Conservation (phyloP, 2,329 filamentous ascomycete genomes). For the Trichoderma atrobrunneum region DNA sequence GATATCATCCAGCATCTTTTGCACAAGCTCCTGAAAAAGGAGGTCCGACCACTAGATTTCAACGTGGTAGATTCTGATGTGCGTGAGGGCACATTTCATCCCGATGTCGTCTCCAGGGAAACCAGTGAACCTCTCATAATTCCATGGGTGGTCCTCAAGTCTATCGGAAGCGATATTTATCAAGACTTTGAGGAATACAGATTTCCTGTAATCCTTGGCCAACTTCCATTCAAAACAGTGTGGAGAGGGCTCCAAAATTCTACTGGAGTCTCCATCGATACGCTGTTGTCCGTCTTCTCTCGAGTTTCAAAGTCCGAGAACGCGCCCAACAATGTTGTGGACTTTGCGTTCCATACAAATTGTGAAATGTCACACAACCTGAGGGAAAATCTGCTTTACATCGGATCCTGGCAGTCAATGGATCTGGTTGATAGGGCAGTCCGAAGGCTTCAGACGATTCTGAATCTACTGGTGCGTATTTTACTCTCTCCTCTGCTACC, state of each 20-base stretch:
- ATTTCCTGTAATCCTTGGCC: constrained; percentile 26
- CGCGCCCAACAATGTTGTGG: neutral
- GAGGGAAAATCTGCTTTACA: constrained; percentile 28
- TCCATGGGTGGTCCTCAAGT: constrained; percentile 25
- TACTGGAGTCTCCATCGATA: constrained; percentile 12
- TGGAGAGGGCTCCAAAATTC: constrained; percentile 29
- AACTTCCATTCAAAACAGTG: constrained; percentile 22
- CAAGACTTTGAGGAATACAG: constrained; percentile 23
- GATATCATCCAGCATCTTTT: constrained; percentile 25
- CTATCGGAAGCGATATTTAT: neutral
- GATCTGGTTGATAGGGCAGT: constrained; percentile 20
- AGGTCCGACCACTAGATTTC: neutral
- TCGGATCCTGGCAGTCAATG: constrained; percentile 24
- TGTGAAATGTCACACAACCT: constrained; percentile 32
- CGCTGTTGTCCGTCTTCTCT: constrained; percentile 23
- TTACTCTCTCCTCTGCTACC: neutral
- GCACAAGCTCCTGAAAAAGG: neutral
- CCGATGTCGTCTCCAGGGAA: constrained; percentile 25
- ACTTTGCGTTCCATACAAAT: constrained; percentile 20
- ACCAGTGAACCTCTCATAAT: constrained; percentile 23
- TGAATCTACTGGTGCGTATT: constrained; percentile 10
- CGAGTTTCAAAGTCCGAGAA: constrained; percentile 19
- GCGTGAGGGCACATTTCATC: neutral
- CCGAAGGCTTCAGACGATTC: constrained; percentile 17
- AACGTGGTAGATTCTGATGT: constrained; percentile 21